Percentiles rank a stretch among this genome's conserved stretches.
Conservation (phyloP, 768 basidiomycete genomes). For the Terana coerulea region DNA sequence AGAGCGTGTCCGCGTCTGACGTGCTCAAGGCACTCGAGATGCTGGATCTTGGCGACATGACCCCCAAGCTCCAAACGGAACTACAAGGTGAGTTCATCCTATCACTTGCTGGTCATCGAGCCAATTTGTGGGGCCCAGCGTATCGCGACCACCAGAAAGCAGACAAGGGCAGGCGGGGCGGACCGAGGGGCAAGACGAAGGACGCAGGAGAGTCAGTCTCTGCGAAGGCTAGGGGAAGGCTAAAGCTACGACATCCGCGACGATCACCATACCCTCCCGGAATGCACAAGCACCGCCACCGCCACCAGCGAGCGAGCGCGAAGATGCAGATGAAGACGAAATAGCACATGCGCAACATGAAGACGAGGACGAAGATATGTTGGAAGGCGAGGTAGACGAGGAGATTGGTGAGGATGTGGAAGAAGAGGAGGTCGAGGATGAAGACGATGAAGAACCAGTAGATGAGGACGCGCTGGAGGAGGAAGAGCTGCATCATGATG, state of each 20-base stretch:
- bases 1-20: constrained; percentile 86
- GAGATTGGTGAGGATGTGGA: constrained; percentile 34
- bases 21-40: constrained; percentile 83
- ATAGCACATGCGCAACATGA: constrained; percentile 28
- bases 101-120: too few relatives aligned
- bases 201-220: constrained; percentile 26
- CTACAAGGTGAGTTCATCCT: constrained; percentile 46
- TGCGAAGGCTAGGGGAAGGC: constrained; percentile 33
- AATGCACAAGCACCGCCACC: constrained; percentile 12
- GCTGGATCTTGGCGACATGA: constrained; percentile 72
- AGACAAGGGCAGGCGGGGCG: constrained; percentile 45
- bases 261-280: background rate
- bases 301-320: constrained; percentile 1
- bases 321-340: constrained; percentile 16
- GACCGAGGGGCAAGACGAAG: constrained; percentile 21
- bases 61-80: constrained; percentile 58
- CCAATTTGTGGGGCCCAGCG: constrained; percentile 27
- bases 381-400: constrained; percentile 20
- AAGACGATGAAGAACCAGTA: constrained; percentile 37
- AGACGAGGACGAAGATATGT: constrained; percentile 34
- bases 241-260: constrained; percentile 14
- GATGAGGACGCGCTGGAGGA: constrained; percentile 43
- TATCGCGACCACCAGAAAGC: constrained; percentile 63
- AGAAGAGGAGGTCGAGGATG: constrained; percentile 26
- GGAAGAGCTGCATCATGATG: constrained; percentile 40